phyloP scores from a whole-genome alignment of 306 rosid species.

The Dryas alaskensis region DNA sequence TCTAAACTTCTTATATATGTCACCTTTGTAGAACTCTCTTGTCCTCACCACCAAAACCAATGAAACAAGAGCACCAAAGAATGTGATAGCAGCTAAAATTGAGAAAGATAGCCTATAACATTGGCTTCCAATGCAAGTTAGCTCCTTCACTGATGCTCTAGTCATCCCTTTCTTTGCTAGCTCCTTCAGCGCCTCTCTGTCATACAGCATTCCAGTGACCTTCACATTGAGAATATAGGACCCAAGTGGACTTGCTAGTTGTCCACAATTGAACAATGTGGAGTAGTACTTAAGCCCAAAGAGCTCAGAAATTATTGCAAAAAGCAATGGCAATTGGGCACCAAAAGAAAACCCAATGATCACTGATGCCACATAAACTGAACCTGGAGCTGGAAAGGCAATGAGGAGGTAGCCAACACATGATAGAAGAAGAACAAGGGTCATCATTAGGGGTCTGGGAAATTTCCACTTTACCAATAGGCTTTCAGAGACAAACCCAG shows the following conservation, averaged over 20 bases:
- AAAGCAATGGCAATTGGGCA: slow-evolving; percentile 45
- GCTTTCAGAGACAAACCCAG: slow-evolving; percentile 46
- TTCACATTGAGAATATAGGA: slow-evolving; percentile 43
- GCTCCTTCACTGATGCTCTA: slow-evolving; percentile 35
- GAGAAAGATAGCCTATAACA: slow-evolving; percentile 36
- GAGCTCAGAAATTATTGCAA: slow-evolving; percentile 48
- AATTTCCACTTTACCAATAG: slow-evolving; percentile 28
- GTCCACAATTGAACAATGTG: slow-evolving; percentile 49
- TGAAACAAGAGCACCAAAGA: slow-evolving; percentile 35
- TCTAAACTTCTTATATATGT: slow-evolving; percentile 38
- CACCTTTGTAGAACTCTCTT: slow-evolving; percentile 26
- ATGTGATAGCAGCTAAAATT: slow-evolving; percentile 31
- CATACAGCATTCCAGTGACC: slow-evolving; percentile 38
- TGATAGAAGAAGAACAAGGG: slow-evolving; percentile 37
- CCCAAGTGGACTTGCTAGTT: slow-evolving; percentile 45
- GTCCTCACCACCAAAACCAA: slow-evolving; percentile 36
- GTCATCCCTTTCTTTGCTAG: slow-evolving; percentile 26
- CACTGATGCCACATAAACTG: slow-evolving; percentile 40
- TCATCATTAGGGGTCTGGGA: slow-evolving; percentile 42
- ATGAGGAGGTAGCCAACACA: slow-evolving; percentile 39
- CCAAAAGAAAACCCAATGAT: slow-evolving; percentile 49
- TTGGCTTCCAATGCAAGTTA: slow-evolving; percentile 30
- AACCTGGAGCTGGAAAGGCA: slow-evolving; percentile 39
- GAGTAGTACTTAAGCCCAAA: slow-evolving; percentile 52
- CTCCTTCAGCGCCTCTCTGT: slow-evolving; percentile 32